Base-by-base conservation (phyloP, 2,329 filamentous ascomycete genomes). In the Leptographium lundbergii region DNA sequence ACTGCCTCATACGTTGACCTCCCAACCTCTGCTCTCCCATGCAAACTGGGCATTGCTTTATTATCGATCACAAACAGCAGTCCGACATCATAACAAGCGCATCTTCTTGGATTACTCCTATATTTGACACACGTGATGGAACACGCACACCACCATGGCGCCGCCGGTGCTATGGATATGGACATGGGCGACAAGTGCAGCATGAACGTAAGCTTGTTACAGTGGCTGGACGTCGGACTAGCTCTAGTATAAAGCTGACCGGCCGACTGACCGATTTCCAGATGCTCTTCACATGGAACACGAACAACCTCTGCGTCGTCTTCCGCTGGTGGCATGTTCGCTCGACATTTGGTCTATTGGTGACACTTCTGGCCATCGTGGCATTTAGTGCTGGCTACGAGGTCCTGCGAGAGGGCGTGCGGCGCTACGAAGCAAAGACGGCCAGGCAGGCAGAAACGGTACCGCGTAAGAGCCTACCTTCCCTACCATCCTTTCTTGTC, bases 211-310 rank as follows among this genome's bases (percentile, higher is more conserved):
- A 68, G 67, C 22, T 17, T 54, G n/a, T 11, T 14, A 27, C 14
- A 4, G 47, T 50, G 47, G 22, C n/a, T 22, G 47, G 47, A 25
- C 47, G 3, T 25, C 5, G 6, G n/a, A 27, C 5, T 42, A n/a
- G 13, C 22, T 36, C 19, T 24, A 45, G 54, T 19, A 17, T 13
- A 22, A n/a, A 10, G 14, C 34, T 25, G 6, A 22, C n/a, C 1
- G 56, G n/a, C 6, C 19, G 25, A 29, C 51, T 34, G 36, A 45
- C 27, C 6, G 48, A 10, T 24, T 24, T 32, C 17, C 66, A 96
- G 91, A 97, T 96, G 92, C 84, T 97, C 65, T 99, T 99, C 77
- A 97, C 91, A 62, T 99, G 92, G 92, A 84, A 91, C 71, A 92
- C 91, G 3, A 82, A 80, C 59, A 88, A 97, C 74, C 89, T 99